Evolutionary conservation across 495 filamentous ascomycete genomes (phyloP), one percentile per base, ranked within the genome.

Genomic region (Lentithecium fluviatile): DNA sequence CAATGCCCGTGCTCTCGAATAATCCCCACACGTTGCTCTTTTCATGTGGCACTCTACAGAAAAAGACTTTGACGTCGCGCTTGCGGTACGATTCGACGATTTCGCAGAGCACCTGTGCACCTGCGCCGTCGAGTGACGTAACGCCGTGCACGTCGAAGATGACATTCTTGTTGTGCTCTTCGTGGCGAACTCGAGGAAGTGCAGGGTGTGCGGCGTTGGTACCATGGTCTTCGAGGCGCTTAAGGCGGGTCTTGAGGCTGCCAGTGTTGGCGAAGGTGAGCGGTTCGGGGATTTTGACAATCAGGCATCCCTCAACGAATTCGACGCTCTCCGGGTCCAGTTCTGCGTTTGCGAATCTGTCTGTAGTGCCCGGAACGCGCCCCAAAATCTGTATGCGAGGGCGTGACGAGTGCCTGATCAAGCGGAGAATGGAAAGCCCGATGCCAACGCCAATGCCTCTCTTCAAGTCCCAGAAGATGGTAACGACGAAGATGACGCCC

Each of bases 61-160:
- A 97, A 75, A 91, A 97, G 2, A 98, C 90, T 4, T 86, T 75
- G 0, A 90, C 88, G 0, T 86, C 89, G 6, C 83, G 76, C 20
- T 86, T 75, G 0, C 83, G 74, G 67, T 97, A 97, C 1, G 76
- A 79, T 17, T 85, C 76, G 37, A 98, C 89, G 62, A 97, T 97
- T 75, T 97, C 94, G 45, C 78, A 81, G 4, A 98, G 75, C 4
- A 97, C 93, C 73, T 97, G 94, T 0, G 90, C 88, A 1, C 93
- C 94, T 0, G 89, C 93, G 19, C 91, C 94, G 70, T 98, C 94
- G 62, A 98, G 84, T 45, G 85, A 84, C 0, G 92, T 94, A 0
- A 98, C 94, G 0, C 94, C 93, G 65, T 97, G 92, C 12, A 97
- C 89, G 71, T 98, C 94, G 69, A 98, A 97, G 56, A 98, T 92